A percentile compares a stretch with the other conserved stretches of the same genome.
Conservation (phyloP, 306 rosid genomes). For the Malus orientalis region DNA sequence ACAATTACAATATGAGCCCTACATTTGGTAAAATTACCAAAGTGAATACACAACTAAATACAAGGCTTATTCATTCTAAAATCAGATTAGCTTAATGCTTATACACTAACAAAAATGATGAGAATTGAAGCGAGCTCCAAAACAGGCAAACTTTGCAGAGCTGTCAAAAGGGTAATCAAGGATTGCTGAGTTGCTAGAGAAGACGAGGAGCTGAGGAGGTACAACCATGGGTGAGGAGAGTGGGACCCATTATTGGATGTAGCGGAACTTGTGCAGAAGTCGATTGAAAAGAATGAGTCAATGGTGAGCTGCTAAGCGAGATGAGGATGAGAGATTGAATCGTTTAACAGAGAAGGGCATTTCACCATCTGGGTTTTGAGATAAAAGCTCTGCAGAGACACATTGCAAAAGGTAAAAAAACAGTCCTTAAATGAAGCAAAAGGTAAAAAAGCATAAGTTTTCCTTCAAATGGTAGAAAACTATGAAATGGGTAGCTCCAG, state of each 20-base stretch:
- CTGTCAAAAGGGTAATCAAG: constrained; percentile 17
- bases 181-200: constrained; percentile 24
- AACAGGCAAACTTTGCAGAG: constrained; percentile 40
- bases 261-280: constrained; percentile 10
- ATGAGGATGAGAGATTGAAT: constrained; percentile 23
- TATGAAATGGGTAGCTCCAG: too few species aligned
- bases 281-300: constrained; percentile 34
- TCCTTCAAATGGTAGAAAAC: too few species aligned
- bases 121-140: constrained; percentile 58
- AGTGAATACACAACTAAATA: too few species aligned
- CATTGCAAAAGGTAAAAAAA: too few species aligned
- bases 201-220: background rate
- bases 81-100: too few species aligned
- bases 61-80: too few species aligned
- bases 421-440: background rate
- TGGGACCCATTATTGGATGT: constrained; percentile 40
- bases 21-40: too few species aligned
- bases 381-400: background rate
- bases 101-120: constrained; percentile 17
- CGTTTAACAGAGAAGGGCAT: constrained; percentile 40
- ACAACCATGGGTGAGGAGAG: background rate
- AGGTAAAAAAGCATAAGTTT: too few species aligned
- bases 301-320: constrained; percentile 31
- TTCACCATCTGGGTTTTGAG: constrained; percentile 56
- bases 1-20: too few species aligned